phyloP scores from a whole-genome alignment of 345 rosid species.

The Acer negundo region DNA sequence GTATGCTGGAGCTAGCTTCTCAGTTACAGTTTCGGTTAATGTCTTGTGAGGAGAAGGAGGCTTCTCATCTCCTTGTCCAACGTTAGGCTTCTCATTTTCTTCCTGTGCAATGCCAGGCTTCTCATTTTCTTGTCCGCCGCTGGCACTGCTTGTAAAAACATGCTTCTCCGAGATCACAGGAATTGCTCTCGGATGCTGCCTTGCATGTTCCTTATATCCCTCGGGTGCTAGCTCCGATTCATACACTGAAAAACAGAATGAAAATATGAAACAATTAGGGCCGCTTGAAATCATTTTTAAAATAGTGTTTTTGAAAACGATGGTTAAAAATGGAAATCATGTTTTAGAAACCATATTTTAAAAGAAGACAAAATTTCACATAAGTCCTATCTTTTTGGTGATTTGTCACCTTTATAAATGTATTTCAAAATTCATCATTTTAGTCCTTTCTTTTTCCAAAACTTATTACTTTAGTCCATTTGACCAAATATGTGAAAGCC shows the following conservation, averaged over 20 bases:
- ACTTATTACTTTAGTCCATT: too few species aligned
- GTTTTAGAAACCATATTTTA: too few species aligned
- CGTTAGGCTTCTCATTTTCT: conserved; percentile 19
- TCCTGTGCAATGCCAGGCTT: conserved; percentile 17
- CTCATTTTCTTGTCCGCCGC: conserved; percentile 21
- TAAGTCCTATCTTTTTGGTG: too few species aligned
- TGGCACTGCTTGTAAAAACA: conserved; percentile 39
- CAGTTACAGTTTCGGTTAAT: conserved; percentile 38
- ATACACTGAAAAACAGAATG: conserved; percentile 51
- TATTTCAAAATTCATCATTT: too few species aligned
- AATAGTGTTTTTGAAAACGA: too few species aligned
- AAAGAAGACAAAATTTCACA: too few species aligned
- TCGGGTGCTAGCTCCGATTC: conserved; percentile 73
- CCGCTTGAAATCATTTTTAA: too few species aligned
- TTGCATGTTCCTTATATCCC: conserved; percentile 43
- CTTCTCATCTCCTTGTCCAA: conserved; percentile 10
- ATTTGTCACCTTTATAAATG: too few species aligned
- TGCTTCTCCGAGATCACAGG: conserved; percentile 49
- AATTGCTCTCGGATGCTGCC: conserved; percentile 48
- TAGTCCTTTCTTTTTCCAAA: too few species aligned
- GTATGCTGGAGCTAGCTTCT: conserved; percentile 53
- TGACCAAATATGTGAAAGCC: too few species aligned
- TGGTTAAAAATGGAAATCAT: too few species aligned
- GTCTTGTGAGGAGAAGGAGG: conserved; percentile 32
- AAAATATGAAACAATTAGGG: conserved; percentile 12